Evolutionary conservation across 768 basidiomycete species (phyloP), one percentile per base, ranked within the genome.

Genomic region (Porpolomopsis calyptriformis): DNA sequence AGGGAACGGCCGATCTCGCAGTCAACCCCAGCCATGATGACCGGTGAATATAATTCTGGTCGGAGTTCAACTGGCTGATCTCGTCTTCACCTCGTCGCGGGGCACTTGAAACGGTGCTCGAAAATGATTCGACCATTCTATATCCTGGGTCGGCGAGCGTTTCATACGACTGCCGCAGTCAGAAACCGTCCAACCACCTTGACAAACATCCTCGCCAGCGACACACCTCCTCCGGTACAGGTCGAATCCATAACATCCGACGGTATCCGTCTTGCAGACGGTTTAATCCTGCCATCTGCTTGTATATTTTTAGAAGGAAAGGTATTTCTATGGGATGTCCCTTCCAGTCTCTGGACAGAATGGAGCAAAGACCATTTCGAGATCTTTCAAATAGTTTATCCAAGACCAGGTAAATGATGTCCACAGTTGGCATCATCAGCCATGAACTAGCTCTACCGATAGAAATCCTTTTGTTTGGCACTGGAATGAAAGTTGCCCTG

Each of bases 381-480:
- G 52, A 60, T 94, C 20, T 88, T 97, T 51, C 84, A 94, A 46
- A 71, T 78, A 10, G 79, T 89, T 9, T 71, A 81, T 22, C 93
- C 92, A 2, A 78, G 80, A 60, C 93, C 94, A 38, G 94, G 93
- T 91, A 49, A 49, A 79, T 64, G 29, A 46, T 6, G 12, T 14
- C 5, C 4, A 22, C 16, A 37, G 24, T 36, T 38, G n/a, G 23
- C 18, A 16, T 16, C 12, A 18, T 9, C 14, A n/a, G n/a, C n/a
- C 25, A 4, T 16, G 27, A 20, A 9, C n/a, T 16, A 26, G n/a
- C 12, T 26, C 4, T 44, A 19, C 4, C 4, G 14, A 5, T 49
- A 97, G 94, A 99, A 60, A 88, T 99, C 31, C 63, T 98, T 24
- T 61, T 98, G 1, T 67, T 99, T 11, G 94, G 94, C 0, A 96